Evolutionary conservation across 2,329 filamentous ascomycete species (phyloP).

Genomic region (Rhinocladiella mackenziei): DNA sequence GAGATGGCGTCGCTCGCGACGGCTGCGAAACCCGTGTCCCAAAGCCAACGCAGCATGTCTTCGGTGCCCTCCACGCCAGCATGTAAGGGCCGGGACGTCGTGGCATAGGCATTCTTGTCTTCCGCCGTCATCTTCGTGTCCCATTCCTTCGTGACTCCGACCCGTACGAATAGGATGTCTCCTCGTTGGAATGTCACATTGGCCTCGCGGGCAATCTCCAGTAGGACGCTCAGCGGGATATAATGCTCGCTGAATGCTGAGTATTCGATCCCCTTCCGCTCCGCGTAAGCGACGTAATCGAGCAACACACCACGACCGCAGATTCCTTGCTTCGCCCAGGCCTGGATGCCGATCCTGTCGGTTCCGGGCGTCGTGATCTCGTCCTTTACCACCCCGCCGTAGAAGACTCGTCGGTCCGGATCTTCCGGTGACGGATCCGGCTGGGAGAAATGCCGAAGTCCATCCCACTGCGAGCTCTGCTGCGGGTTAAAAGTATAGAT

Average conservation of each 20-base stretch:
- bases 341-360: slow-evolving; percentile 28
- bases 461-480: slow-evolving; percentile 48
- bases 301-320: slow-evolving; percentile 47
- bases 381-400: slow-evolving; percentile 17
- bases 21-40: slow-evolving; percentile 55
- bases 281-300: slow-evolving; percentile 44
- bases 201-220: slow-evolving; percentile 41
- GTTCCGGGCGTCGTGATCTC: slow-evolving; percentile 31
- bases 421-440: slow-evolving; percentile 7
- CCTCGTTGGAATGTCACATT: slow-evolving; percentile 47
- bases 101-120: slow-evolving; percentile 34
- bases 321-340: slow-evolving; percentile 44
- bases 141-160: slow-evolving; percentile 42
- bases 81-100: slow-evolving; percentile 31
- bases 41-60: slow-evolving; percentile 54
- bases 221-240: slow-evolving; percentile 42
- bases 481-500: slow-evolving; percentile 47
- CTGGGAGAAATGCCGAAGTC: slow-evolving; percentile 34
- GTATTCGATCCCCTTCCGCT: slow-evolving; percentile 36
- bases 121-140: slow-evolving; percentile 38
- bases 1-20: slow-evolving; percentile 55
- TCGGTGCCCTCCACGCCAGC: slow-evolving; percentile 49
- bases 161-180: slow-evolving; percentile 52
- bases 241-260: slow-evolving; percentile 39
- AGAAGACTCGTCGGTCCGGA: slow-evolving; percentile 13